Base-by-base conservation (phyloP, 768 basidiomycete genomes). In the Lepiota subincarnata region DNA sequence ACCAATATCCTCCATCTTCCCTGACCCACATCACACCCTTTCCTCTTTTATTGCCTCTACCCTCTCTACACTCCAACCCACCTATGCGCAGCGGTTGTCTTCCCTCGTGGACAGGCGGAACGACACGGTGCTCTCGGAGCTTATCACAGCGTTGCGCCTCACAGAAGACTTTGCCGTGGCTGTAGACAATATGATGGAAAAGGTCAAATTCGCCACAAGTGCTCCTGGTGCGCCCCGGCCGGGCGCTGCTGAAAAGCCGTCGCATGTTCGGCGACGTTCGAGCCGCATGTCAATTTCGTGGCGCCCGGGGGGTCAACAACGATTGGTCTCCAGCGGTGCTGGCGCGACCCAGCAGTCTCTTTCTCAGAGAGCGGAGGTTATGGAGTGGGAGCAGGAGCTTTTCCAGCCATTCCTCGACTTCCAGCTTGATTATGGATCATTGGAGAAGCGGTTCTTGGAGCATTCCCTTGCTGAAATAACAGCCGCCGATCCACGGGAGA, bases 391-490 rank as follows among this genome's bases (percentile, higher is more conserved):
- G 62, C 86, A 86, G 51, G 86, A 88, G 47, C 73, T 99, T 13
- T 97, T 94, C 65, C 93, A 95, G 64, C 92, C 96, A 1, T 98
- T 98, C 72, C 77, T 96, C 20, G 90, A 95, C 61, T 87, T 87
- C 57, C 96, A 98, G 61, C 74, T 82, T 14, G 88, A 95, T 51
- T 98, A 98, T 67, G 80, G 81, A 0, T 70, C 76, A 1, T 74
- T 97, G 31, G 97, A 99, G 68, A 76, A 79, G 34, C 80, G 83
- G 6, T 77, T 83, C 47, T 70, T 98, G 50, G 79, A 84, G 22
- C 76, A 82, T 43, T 69, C 73, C 1, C 71, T 91, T 14, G 72
- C 72, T n/a, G 70, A 73, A 7, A 76, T 79, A 13, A 65, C 80
- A 42, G 69, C 72, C 18, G 68, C 58, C 40, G 77, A 78, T 38